Evolutionary conservation across 768 basidiomycete species (phyloP), one percentile per base, ranked within the genome.

Genomic region (Boletus subparvulus): DNA sequence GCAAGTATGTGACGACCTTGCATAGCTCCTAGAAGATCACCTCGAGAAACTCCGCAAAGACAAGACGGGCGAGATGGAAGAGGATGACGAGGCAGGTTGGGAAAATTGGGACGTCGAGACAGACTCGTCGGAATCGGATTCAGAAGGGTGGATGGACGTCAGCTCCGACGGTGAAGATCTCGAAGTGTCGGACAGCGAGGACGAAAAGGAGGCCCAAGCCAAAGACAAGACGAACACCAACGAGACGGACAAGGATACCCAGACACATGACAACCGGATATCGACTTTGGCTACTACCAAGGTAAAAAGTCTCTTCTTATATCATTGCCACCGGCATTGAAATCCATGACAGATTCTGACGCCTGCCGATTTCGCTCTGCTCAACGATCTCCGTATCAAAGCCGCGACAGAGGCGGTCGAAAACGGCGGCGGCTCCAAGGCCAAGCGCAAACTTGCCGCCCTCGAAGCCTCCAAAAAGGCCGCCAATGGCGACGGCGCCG

Each of bases 331-430:
- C 11, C 17, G 17, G 42, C 19, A 11, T 33, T 65, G 39, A 47
- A 3, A 6, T 8, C 41, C 13, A 26, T 14, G 36, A 24, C 62
- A 97, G 94, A 98, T 99, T 65, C 83, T 98, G 42, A 98, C 97
- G 0, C 97, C 97, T 0, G 94, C 94, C 32, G 97, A 99, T 72
- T 99, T 98, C 68, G 90, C 90, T 0, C 73, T 97, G 50, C 79
- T 98, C 50, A 90, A 92, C 66, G 92, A 97, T 63, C 84, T 98
- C 19, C 86, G 88, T 3, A 80, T 92, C 48, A 81, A 92, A 73
- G 91, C 88, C 0, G 91, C 90, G 17, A 75, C 80, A 16, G 81
- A 84, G 55, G 85, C 84, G 1, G 85, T 90, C 7, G 85, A 92
- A 66, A 73, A 72, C 24, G 85, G 85, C 3, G 87, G 86, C 6